Base-by-base conservation (phyloP, 805 yeast genomes). In the Kodamaea nitidulidarum region DNA sequence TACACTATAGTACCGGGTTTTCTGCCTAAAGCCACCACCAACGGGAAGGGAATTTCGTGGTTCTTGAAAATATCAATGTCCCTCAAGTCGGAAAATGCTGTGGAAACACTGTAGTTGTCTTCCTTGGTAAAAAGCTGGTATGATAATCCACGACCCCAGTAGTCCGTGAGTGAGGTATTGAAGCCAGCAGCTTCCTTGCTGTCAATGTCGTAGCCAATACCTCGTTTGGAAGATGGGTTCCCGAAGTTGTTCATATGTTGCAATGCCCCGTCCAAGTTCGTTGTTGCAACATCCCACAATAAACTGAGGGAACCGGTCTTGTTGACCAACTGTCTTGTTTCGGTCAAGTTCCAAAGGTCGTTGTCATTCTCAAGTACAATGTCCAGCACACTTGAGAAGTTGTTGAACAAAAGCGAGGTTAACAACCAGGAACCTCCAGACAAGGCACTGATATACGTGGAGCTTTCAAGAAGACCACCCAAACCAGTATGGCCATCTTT, bases 391-490 rank as follows among this genome's bases (percentile, higher is more conserved):
- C 84, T 67, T 7, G 88, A 77, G 80, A 84, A 88, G 54, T 81
- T 79, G 56, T 87, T 84, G 54, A 74, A 67, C 0, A 75, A 78
- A 21, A 87, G 59, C 7, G 90, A 73, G 1, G 86, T 82, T 18
- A 86, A 67, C 35, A 85, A 65, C 95, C 95, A 87, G 10, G 84
- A 74, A 18, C 95, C 95, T 22, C 96, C 96, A 11, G 90, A 81
- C 26, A 87, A 71, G 7, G 91, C 95, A 4, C 86, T 64, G 4
- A 88, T 58, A 54, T 88, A 88, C 9, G 84, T 75, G 1, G 87
- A 55, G 4, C 84, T 64, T 51, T 84, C 88, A 26, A 87, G 61
- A 16, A 88, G 60, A 4, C 95, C 95, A 24, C 91, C 90, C 30
- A 87, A 58, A 10, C 84, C 83, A 14, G 37, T 38, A 6, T 34